Evolutionary conservation across 1,284 basidiomycete genomes (phyloP).

Genomic region (Microbotryum saponariae): DNA sequence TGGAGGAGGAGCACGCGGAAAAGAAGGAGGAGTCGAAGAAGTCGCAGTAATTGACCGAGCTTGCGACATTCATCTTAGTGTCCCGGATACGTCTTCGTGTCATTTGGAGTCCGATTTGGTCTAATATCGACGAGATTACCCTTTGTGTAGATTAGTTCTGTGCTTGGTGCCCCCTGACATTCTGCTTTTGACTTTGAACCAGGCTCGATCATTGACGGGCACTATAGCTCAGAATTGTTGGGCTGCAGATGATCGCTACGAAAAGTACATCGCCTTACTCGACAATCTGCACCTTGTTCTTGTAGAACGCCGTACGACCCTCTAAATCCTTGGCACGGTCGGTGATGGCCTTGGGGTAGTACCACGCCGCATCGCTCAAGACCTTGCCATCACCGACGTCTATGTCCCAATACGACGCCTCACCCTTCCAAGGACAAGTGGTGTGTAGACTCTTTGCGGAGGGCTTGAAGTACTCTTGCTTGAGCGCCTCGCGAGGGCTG

Average conservation of each 20-base stretch:
- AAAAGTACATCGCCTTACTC: background rate
- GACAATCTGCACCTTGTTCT: slow-evolving; percentile 36
- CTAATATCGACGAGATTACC: background rate
- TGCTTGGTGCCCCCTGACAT: background rate
- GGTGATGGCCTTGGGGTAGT: slow-evolving; percentile 28
- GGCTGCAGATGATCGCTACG: background rate
- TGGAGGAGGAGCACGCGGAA: background rate
- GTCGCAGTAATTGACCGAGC: background rate
- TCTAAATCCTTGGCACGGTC: slow-evolving; percentile 34
- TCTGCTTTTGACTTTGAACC: background rate
- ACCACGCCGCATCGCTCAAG: slow-evolving; percentile 31
- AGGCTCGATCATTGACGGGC: background rate
- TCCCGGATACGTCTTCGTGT: too few relatives aligned
- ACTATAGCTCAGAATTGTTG: background rate
- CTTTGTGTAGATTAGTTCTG: background rate
- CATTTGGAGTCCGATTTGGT: too few relatives aligned
- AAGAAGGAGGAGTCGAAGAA: background rate
- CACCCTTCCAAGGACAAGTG: slow-evolving; percentile 25
- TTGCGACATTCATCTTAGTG: too few relatives aligned
- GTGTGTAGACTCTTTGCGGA: slow-evolving; percentile 5
- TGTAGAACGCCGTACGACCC: slow-evolving; percentile 39
- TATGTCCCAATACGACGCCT: slow-evolving; percentile 22
- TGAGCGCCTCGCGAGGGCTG: slow-evolving; percentile 18
- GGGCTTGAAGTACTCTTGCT: slow-evolving; percentile 11
- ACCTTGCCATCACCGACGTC: slow-evolving; percentile 5